These are phyloP conservation scores for Hansenula sp. DNA, from an alignment of 1,139 yeast genomes.

Conservation along the genomic window DNA sequence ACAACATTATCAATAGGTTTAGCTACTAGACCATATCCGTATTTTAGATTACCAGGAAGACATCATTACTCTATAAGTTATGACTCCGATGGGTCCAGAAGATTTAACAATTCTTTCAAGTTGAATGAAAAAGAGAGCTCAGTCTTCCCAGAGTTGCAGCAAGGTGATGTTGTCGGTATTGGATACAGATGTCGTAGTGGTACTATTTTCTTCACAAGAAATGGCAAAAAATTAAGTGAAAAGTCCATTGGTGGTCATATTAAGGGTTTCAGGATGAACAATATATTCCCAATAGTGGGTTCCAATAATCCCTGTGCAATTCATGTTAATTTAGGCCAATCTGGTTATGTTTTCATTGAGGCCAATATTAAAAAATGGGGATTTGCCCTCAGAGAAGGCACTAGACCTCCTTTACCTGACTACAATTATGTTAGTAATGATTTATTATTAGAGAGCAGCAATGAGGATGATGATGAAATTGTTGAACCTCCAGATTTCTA, in stretches of 20 bases:
- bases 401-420: slow-evolving; percentile 70
- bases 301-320: slow-evolving; percentile 70
- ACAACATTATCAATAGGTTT: slow-evolving; percentile 66
- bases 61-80: slow-evolving; percentile 82
- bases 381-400: slow-evolving; percentile 70
- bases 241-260: slow-evolving; percentile 70
- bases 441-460: slow-evolving; percentile 31
- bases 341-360: slow-evolving; percentile 91
- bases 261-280: slow-evolving; percentile 74
- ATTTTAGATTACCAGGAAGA: slow-evolving; percentile 72
- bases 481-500: slow-evolving; percentile 23
- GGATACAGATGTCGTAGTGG: slow-evolving; percentile 84
- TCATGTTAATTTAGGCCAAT: slow-evolving; percentile 83
- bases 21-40: slow-evolving; percentile 86
- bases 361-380: slow-evolving; percentile 91
- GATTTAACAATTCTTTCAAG: slow-evolving; percentile 74
- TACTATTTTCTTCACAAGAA: slow-evolving; percentile 82
- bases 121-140: slow-evolving; percentile 47
- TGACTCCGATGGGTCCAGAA: slow-evolving; percentile 77
- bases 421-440: slow-evolving; percentile 49
- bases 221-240: slow-evolving; percentile 79
- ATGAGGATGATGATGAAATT: slow-evolving; percentile 30
- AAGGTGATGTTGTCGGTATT: slow-evolving; percentile 90
- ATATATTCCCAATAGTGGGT: slow-evolving; percentile 88
- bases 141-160: slow-evolving; percentile 67